A percentile compares a stretch with the other conserved stretches of the same genome.
Conservation (phyloP, 1,139 yeast species). For the Sugiyamaella novakii region DNA sequence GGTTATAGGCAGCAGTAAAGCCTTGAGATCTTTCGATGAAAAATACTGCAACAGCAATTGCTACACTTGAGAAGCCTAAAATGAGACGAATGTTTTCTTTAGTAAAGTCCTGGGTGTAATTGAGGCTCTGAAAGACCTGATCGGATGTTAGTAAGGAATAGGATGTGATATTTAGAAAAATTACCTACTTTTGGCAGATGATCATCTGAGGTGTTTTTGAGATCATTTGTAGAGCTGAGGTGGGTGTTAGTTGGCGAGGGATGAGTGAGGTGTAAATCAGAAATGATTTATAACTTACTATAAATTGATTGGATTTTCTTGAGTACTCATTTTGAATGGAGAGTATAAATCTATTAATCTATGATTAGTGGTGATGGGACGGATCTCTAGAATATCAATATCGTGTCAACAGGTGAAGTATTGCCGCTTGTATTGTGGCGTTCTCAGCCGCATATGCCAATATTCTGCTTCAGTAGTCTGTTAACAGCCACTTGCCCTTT, state of each 20-base stretch:
- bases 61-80: conserved; percentile 68
- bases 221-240: conserved; percentile 36
- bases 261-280: not conserved
- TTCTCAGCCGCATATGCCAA: too few species aligned
- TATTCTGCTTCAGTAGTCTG: too few species aligned
- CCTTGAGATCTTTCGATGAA: conserved; percentile 65
- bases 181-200: conserved; percentile 36
- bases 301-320: conserved; percentile 32
- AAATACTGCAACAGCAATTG: conserved; percentile 66
- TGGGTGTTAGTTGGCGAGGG: not conserved
- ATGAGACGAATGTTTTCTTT: conserved; percentile 65
- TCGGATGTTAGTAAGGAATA: not conserved
- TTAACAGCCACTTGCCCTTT: too few species aligned
- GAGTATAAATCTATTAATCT: not conserved
- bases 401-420: not conserved
- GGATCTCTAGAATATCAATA: not conserved
- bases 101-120: conserved; percentile 62
- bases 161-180: not conserved
- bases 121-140: conserved; percentile 55
- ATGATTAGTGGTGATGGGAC: too few species aligned
- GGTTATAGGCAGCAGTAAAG: conserved; percentile 45
- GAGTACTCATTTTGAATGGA: conserved; percentile 27
- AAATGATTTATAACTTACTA: conserved; percentile 29
- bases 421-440: not conserved
- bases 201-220: conserved; percentile 42